These are phyloP conservation scores for Metschnikowia hibisci DNA, from an alignment of 805 yeast genomes.

Conservation along the genomic window DNA sequence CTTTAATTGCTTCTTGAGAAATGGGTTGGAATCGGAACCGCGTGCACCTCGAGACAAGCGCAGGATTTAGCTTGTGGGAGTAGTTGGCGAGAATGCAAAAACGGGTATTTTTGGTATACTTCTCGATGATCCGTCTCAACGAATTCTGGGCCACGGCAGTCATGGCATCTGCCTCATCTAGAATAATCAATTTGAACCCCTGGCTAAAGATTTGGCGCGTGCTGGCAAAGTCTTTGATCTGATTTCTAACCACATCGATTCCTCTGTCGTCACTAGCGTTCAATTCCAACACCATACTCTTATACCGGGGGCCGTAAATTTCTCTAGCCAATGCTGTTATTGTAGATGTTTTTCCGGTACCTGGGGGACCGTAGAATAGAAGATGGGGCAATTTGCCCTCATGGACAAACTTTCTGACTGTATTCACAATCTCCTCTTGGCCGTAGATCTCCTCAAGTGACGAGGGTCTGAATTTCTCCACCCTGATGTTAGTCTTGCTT, in stretches of 20 bases:
- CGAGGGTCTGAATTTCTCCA: constrained; percentile 91
- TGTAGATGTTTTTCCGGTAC: constrained; percentile 90
- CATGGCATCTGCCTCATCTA: constrained; percentile 97
- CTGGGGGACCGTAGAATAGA: constrained; percentile 93
- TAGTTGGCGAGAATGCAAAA: constrained; percentile 95
- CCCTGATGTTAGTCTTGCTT: constrained; percentile 44
- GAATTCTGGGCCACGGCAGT: constrained; percentile 84
- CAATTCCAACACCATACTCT: constrained; percentile 87
- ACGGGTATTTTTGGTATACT: constrained; percentile 90
- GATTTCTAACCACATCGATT: constrained; percentile 95
- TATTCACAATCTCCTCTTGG: constrained; percentile 78
- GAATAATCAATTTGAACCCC: constrained; percentile 84
- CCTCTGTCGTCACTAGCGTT: constrained; percentile 98
- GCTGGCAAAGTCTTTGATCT: constrained; percentile 92
- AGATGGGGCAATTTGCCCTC: constrained; percentile 87
- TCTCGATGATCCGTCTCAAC: constrained; percentile 79
- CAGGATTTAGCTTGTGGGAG: constrained; percentile 93
- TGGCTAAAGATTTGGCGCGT: constrained; percentile 87
- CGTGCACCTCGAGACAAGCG: constrained; percentile 90
- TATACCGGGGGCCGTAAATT: constrained; percentile 75
- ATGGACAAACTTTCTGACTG: constrained; percentile 79
- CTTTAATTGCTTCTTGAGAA: constrained; percentile 59
- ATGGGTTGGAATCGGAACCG: constrained; percentile 90
- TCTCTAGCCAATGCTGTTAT: constrained; percentile 84
- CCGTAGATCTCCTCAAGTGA: constrained; percentile 86